These are phyloP conservation scores for Plasmopara muralis DNA, from an alignment of 352 stramenopile species.

Conservation along the genomic window DNA sequence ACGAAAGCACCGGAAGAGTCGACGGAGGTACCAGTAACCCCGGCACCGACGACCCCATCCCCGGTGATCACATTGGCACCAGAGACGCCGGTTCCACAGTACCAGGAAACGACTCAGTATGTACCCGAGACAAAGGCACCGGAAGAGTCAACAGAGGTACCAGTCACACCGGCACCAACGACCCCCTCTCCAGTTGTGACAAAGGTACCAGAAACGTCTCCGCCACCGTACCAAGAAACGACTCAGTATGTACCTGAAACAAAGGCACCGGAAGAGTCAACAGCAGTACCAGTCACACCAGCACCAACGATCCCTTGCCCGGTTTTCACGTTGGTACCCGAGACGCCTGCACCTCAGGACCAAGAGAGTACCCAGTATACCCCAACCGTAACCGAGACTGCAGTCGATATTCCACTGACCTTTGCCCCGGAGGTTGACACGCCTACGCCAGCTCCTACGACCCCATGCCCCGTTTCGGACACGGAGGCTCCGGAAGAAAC, in stretches of 20 bases:
- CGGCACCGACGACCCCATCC: constrained; percentile 14
- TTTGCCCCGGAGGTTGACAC: background rate
- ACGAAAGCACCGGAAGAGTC: background rate
- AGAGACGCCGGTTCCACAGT: constrained; percentile 1
- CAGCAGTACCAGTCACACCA: constrained; percentile 1
- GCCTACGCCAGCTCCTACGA: too few relatives aligned
- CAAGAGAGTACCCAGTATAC: constrained; percentile 6
- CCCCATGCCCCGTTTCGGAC: background rate
- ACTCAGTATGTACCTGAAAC: constrained; percentile 9
- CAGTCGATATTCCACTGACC: background rate
- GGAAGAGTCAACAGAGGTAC: background rate
- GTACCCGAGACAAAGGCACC: background rate
- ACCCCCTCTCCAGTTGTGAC: constrained; percentile 11
- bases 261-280: constrained; percentile 8
- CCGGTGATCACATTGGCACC: constrained; percentile 1
- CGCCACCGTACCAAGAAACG: background rate
- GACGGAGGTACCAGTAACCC: background rate
- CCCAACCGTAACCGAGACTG: background rate
- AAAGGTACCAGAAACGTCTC: too few relatives aligned
- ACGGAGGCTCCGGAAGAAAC: constrained; percentile 7
- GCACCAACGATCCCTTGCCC: constrained; percentile 11
- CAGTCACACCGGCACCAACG: constrained; percentile 6
- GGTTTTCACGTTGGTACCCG: constrained; percentile 7
- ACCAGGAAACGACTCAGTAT: constrained; percentile 3
- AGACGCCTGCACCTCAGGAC: background rate